phyloP scores from a whole-genome alignment of 768 basidiomycete species.

The Bullera alba region DNA sequence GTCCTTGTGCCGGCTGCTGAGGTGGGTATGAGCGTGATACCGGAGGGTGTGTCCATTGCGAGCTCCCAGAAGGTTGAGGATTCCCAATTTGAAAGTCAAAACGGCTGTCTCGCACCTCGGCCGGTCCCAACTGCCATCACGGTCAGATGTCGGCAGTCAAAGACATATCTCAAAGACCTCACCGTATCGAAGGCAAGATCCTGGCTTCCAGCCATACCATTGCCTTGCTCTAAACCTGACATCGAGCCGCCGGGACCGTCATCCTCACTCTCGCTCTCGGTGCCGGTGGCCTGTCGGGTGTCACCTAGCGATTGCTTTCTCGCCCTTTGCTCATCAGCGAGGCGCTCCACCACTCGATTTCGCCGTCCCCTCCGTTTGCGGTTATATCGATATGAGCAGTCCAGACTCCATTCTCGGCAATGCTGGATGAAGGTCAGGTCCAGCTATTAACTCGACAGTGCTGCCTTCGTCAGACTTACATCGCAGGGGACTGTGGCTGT shows the following conservation, averaged over 20 bases:
- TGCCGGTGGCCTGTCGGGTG: neutral
- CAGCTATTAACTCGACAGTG: neutral
- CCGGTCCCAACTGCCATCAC: too few relatives aligned
- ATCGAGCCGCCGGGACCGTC: neutral
- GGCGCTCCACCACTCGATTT: constrained; percentile 19
- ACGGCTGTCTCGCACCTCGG: too few relatives aligned
- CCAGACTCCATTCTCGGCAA: constrained; percentile 22
- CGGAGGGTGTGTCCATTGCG: too few relatives aligned
- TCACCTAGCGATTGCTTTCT: constrained; percentile 8
- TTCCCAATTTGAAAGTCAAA: too few relatives aligned
- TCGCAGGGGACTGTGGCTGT: constrained; percentile 16
- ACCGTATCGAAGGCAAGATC: too few relatives aligned
- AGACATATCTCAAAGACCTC: too few relatives aligned
- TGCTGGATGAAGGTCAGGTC: constrained; percentile 5
- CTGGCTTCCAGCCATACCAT: neutral
- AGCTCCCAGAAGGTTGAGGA: too few relatives aligned
- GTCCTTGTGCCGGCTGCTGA: too few relatives aligned
- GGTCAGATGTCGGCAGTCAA: too few relatives aligned
- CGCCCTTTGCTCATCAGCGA: constrained; percentile 19
- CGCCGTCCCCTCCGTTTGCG: constrained; percentile 21
- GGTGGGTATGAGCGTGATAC: too few relatives aligned
- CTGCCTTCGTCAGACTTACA: constrained; percentile 3
- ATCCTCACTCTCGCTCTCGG: neutral
- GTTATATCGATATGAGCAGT: constrained; percentile 25
- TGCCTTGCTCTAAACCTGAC: neutral